phyloP scores from a whole-genome alignment of 1,284 basidiomycete species.

The Gomphus bonarii region DNA sequence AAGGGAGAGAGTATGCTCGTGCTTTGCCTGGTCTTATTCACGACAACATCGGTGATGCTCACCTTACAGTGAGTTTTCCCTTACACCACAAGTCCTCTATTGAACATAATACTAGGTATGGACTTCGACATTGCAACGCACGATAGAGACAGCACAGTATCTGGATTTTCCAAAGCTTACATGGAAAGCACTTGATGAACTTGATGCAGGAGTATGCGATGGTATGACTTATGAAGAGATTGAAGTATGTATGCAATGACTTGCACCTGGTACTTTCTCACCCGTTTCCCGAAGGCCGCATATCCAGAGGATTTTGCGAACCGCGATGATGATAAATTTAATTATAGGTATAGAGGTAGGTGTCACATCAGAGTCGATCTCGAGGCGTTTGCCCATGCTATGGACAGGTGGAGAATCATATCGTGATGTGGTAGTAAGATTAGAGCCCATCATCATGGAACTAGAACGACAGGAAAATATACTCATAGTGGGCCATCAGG shows the following conservation, averaged over 20 bases:
- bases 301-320: slow-evolving; percentile 99
- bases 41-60: slow-evolving; percentile 85
- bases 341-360: slow-evolving; percentile 85
- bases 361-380: slow-evolving; percentile 14
- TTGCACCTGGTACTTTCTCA: not conserved
- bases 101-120: slow-evolving; percentile 51
- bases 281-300: slow-evolving; percentile 45
- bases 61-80: slow-evolving; percentile 56
- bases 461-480: slow-evolving; percentile 97
- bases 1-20: slow-evolving; percentile 78
- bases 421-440: slow-evolving; percentile 87
- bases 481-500: slow-evolving; percentile 93
- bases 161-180: slow-evolving; percentile 89
- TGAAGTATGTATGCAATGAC: slow-evolving; percentile 45
- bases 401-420: slow-evolving; percentile 79
- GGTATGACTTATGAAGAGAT: slow-evolving; percentile 99
- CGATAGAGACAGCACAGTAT: slow-evolving; percentile 81
- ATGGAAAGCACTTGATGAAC: slow-evolving; percentile 97
- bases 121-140: slow-evolving; percentile 92
- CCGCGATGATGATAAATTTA: slow-evolving; percentile 98
- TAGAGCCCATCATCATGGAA: slow-evolving; percentile 99
- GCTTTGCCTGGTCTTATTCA: slow-evolving; percentile 84
- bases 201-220: slow-evolving; percentile 98
- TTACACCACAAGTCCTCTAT: not conserved
- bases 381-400: slow-evolving; percentile 1